Conservation (phyloP, 495 filamentous ascomycete species). For the Neurospora pannonica region DNA sequence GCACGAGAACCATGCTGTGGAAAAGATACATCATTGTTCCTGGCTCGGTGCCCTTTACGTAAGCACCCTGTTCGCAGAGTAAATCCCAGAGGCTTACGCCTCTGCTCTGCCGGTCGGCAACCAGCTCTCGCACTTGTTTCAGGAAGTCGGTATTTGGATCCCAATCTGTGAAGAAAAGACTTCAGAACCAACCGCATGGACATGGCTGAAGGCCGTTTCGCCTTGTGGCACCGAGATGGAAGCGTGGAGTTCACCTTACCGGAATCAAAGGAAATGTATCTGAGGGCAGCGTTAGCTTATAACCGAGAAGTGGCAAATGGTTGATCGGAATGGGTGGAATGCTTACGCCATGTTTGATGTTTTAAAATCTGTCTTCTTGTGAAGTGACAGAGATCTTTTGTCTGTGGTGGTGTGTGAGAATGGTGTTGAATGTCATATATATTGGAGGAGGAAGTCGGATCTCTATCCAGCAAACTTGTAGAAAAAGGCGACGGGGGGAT, state of each 20-base stretch:
- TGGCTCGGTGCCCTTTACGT: rapidly evolving
- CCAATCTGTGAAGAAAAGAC: neutral
- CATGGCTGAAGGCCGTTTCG: neutral
- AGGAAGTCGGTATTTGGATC: neutral
- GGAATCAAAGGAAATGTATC: neutral
- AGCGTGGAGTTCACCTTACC: neutral
- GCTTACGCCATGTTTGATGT: neutral
- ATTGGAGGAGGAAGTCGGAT: neutral
- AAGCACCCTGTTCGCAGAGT: neutral
- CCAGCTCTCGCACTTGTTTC: neutral
- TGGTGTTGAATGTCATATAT: neutral
- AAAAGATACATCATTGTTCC: neutral
- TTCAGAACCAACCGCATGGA: neutral
- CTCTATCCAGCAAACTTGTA: neutral
- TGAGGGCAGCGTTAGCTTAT: neutral
- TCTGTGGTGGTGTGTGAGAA: neutral
- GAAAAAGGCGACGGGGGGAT: neutral
- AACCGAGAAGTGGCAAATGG: neutral
- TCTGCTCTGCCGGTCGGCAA: neutral
- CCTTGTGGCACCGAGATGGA: neutral
- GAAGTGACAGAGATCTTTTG: neutral
- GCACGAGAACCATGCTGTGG: neutral
- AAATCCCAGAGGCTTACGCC: neutral
- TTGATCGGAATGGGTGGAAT: neutral
- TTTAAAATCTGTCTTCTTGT: neutral